Conservation (phyloP, 495 filamentous ascomycete genomes). For the Xylaria intraflava region DNA sequence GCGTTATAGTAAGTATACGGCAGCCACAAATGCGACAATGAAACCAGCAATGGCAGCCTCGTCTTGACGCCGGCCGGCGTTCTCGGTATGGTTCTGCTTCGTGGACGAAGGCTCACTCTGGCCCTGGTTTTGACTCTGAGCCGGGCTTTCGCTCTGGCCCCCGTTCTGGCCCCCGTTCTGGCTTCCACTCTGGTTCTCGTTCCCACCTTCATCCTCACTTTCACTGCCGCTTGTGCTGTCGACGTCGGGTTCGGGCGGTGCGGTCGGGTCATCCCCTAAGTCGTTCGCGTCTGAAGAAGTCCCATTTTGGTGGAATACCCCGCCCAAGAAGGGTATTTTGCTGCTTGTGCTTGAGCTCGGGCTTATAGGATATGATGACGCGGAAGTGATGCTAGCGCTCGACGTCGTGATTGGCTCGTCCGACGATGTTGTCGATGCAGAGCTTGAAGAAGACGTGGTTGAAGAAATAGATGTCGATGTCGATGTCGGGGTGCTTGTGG, state of each 20-base stretch:
- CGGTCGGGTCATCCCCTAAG: slow-evolving; percentile 7
- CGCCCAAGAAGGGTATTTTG: slow-evolving; percentile 9
- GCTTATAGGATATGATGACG: slow-evolving; percentile 9
- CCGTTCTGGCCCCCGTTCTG: background rate
- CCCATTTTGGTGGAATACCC: slow-evolving; percentile 21
- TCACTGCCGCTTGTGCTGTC: background rate
- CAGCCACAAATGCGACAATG: slow-evolving; percentile 42
- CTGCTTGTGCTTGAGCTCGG: slow-evolving; percentile 10
- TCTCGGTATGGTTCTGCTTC: slow-evolving; percentile 31
- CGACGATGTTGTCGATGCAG: slow-evolving; percentile 16
- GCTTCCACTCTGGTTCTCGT: background rate
- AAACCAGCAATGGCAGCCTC: slow-evolving; percentile 40
- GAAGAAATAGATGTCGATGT: slow-evolving; percentile 14
- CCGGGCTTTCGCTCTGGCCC: background rate
- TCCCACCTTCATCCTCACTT: background rate
- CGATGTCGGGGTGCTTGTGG: slow-evolving; percentile 5
- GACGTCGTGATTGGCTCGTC: slow-evolving; percentile 11
- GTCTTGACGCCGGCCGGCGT: slow-evolving; percentile 28
- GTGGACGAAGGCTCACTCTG: slow-evolving; percentile 13
- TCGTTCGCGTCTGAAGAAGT: slow-evolving; percentile 11
- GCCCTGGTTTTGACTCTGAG: background rate
- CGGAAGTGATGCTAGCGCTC: slow-evolving; percentile 13
- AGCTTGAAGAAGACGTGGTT: slow-evolving; percentile 12
- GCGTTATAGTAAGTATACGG: slow-evolving; percentile 35
- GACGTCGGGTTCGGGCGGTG: slow-evolving; percentile 2